These are phyloP conservation scores for Termitomyces sp. DNA, from an alignment of 1,284 basidiomycete species.

Conservation along the genomic window DNA sequence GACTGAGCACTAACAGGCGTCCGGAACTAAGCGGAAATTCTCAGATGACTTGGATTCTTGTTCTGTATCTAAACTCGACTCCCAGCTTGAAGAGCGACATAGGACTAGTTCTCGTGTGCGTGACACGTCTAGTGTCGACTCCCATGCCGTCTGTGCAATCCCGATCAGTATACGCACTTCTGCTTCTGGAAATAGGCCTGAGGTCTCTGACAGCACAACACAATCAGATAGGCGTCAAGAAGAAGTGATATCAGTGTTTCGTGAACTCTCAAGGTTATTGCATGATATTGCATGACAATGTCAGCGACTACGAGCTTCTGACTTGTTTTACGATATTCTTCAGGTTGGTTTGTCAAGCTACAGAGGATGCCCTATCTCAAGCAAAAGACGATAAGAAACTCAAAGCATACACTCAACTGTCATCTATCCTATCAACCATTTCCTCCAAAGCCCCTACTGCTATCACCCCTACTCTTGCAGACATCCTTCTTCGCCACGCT, in stretches of 20 bases:
- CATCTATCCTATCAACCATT: conserved; percentile 40
- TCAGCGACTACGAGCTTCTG: conserved; percentile 1
- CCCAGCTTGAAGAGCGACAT: background rate
- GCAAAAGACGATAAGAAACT: conserved; percentile 39
- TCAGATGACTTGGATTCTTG: conserved; percentile 1
- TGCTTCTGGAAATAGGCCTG: background rate
- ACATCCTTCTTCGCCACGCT: conserved; percentile 37
- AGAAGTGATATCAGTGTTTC: conserved; percentile 26
- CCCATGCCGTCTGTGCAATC: background rate
- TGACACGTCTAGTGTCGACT: background rate
- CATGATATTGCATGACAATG: background rate
- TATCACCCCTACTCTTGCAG: conserved; percentile 41
- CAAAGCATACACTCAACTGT: conserved; percentile 43
- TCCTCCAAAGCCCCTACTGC: conserved; percentile 36
- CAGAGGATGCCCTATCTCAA: conserved; percentile 37
- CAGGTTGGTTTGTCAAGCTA: conserved; percentile 42
- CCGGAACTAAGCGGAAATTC: conserved; percentile 11
- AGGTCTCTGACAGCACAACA: background rate
- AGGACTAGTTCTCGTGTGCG: background rate
- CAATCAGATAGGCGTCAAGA: conserved; percentile 3
- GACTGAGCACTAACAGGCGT: conserved; percentile 4
- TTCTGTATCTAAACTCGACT: background rate
- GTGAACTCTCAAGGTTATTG: conserved; percentile 39
- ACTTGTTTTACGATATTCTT: conserved; percentile 3
- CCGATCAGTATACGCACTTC: background rate